Percentiles rank a stretch among this genome's conserved stretches.
Conservation (phyloP, 2,329 filamentous ascomycete genomes). For the Beauveria australis region DNA sequence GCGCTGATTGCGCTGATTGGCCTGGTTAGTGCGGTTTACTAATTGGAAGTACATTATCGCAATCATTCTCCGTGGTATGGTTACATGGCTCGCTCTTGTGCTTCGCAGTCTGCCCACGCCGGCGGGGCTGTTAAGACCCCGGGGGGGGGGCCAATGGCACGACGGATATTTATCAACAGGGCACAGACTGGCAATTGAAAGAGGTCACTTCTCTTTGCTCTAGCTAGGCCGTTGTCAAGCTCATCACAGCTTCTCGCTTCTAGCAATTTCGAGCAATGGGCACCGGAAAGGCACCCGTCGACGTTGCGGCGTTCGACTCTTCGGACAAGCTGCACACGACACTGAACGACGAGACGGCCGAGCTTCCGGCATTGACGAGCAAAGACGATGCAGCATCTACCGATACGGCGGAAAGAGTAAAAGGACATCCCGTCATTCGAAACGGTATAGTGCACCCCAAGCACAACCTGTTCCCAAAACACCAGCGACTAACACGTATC, state of each 20-base stretch:
- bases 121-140: too few species aligned
- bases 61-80: background rate
- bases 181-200: background rate
- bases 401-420: conserved; percentile 1
- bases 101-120: background rate
- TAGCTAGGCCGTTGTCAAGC: background rate
- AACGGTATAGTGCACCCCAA: background rate
- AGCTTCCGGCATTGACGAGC: background rate
- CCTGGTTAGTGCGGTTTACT: background rate
- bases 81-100: background rate
- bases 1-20: background rate
- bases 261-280: background rate
- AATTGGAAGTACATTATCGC: background rate
- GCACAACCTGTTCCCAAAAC: background rate
- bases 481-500: background rate
- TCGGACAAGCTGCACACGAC: background rate
- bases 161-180: background rate
- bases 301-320: background rate
- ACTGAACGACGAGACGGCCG: background rate
- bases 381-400: background rate
- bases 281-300: background rate
- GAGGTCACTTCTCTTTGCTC: too few species aligned
- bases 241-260: background rate
- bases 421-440: conserved; percentile 12
- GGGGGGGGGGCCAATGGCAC: background rate